Evolutionary conservation across 2,329 filamentous ascomycete species (phyloP), one percentile per base, ranked within the genome.

Genomic region (Coniochaeta ligniaria): DNA sequence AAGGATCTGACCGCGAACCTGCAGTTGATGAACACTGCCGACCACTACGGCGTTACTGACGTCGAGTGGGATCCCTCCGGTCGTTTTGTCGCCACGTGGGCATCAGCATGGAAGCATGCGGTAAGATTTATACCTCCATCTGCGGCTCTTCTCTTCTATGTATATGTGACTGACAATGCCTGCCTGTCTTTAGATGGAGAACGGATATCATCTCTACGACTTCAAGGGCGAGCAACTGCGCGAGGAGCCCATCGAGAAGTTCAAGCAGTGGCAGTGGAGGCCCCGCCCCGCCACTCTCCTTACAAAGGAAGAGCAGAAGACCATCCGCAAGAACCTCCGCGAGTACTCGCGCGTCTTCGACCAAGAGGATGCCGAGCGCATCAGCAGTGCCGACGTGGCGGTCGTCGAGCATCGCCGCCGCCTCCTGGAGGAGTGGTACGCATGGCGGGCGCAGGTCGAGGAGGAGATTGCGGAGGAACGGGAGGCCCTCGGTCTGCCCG

Each of bases 21-120:
- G 60, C 92, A 96, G 80, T 83, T 96, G 69, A 96, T 98, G 91
- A 92, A 91, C 76, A 91, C 88, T 3, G 89, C 85, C 57, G 95
- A 99, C 69, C 95, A 99, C 80, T 99, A 98, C 76, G 95, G 95
- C 74, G 89, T 99, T 59, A 99, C 95, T 28, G 94, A 99, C 72
- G 88, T 98, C 57, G 94, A 98, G 73, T 99, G 95, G 95, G 95
- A 99, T 72, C 93, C 95, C 12, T 96, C 92, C 61, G 95, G 95
- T 63, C 89, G 95, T 65, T 99, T 92, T 72, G 91, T 99, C 54
- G 92, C 93, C 63, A 96, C 91, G 47, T 96, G 92, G 80, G 93
- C 94, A 52, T 95, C 90, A 71, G 87, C 91, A 58, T 99, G 95
- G 93, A 97, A 96, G 77, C 94, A 98, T 76, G 83, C 89, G 68